These are phyloP conservation scores for Pseudonectria foliicola DNA, from an alignment of 2,329 filamentous ascomycete genomes.

Conservation along the genomic window DNA sequence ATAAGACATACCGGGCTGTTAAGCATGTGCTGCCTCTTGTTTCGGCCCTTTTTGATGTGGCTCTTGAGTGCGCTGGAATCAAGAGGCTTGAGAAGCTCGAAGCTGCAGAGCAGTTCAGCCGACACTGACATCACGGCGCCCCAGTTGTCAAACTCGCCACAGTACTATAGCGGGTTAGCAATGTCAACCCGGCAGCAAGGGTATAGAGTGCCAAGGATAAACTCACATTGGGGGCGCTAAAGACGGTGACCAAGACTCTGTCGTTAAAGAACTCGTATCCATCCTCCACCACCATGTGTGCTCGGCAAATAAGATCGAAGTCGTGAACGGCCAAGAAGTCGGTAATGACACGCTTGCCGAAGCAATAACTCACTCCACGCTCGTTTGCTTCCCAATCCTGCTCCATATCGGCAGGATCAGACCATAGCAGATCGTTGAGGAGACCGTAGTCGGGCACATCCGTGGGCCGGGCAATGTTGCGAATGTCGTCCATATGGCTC, in stretches of 20 bases:
- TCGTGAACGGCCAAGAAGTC: conserved; percentile 92
- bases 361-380: conserved; percentile 94
- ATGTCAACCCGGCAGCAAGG: not conserved
- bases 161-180: conserved; percentile 60
- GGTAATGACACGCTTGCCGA: conserved; percentile 96
- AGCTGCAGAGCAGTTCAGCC: conserved; percentile 86
- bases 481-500: conserved; percentile 96
- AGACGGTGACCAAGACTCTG: conserved; percentile 89
- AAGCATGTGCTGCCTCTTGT: conserved; percentile 88
- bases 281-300: conserved; percentile 99
- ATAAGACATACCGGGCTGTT: conserved; percentile 78
- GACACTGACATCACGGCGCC: conserved; percentile 98
- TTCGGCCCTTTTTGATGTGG: conserved; percentile 96
- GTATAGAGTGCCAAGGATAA: not conserved
- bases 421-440: conserved; percentile 93
- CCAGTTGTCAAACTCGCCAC: conserved; percentile 98
- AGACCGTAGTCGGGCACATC: conserved; percentile 96
- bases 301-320: conserved; percentile 93
- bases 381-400: conserved; percentile 98
- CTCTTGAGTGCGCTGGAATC: conserved; percentile 95
- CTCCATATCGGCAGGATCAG: conserved; percentile 96
- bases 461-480: conserved; percentile 89
- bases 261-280: conserved; percentile 99
- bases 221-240: conserved; percentile 93
- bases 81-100: conserved; percentile 91